Base-by-base conservation (phyloP, 805 yeast genomes). In the Yarrowia yakushimensis region DNA sequence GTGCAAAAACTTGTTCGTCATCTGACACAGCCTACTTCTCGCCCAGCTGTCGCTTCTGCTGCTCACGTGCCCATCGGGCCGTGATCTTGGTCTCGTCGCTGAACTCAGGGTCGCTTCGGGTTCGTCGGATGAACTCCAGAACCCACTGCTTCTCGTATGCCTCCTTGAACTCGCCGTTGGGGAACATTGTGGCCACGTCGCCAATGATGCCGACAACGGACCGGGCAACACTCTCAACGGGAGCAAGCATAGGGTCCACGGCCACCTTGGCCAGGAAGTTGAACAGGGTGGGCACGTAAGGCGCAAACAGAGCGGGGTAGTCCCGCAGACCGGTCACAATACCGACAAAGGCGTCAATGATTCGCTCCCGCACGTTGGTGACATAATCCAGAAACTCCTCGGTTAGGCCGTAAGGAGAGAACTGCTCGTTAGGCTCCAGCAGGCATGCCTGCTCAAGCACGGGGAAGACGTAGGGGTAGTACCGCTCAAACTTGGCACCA, bases 31-130 rank as follows among this genome's bases (percentile, higher is more conserved):
- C 28, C 27, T 48, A 52, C 12, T 52, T 52, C 43, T 52, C 48
- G 13, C 60, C 63, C 15, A 63, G 37, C 66, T 73, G 77, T 64
- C 77, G 76, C 74, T 82, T 83, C 72, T 83, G 89, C 76, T 86
- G 96, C 70, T 88, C 97, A 68, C 94, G 83, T 15, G 99, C 97
- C 98, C 98, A 94, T 76, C 92, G 84, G 9, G 97, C 97, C n/a
- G 97, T 89, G 70, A 88, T 94, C 72, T 83, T 85, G 12, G 97
- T 90, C 62, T 80, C 76, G 68, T 82, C 83, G 34, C 84, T 78
- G 71, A 85, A 88, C 31, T 78, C 68, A 65, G 81, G 79, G 71
- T 85, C 86, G 61, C 82, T 70, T 74, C 94, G 83, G 22, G 92
- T 86, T 71, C 79, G 83, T 72, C 84, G 86, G 71, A 94, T 86